These are phyloP conservation scores for Puccinia coronata DNA, from an alignment of 1,284 basidiomycete genomes.

Conservation along the genomic window DNA sequence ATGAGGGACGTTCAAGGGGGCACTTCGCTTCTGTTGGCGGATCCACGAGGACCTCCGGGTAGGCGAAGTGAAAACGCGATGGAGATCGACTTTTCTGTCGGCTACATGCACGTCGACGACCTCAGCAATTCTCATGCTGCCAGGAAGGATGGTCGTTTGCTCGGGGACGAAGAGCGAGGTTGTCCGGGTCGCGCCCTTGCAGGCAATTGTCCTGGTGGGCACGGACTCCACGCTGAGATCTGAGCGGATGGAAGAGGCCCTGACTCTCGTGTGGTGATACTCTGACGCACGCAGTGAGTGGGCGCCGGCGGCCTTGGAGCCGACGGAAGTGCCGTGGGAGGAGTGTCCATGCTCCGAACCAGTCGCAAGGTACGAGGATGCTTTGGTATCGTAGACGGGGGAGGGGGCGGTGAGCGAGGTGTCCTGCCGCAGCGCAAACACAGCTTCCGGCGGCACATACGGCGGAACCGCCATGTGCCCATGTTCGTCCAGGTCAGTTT, in stretches of 20 bases:
- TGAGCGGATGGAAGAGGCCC: neutral
- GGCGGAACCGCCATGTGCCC: conserved; percentile 39
- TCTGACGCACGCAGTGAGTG: neutral
- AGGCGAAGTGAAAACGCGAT: neutral
- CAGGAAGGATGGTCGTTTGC: neutral
- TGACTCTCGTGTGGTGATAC: neutral
- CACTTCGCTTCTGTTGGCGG: neutral
- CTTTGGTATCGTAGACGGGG: neutral
- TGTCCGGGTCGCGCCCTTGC: neutral
- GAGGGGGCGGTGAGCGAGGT: neutral
- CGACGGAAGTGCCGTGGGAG: neutral
- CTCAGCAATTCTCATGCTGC: neutral
- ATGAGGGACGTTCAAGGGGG: neutral
- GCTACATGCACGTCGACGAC: neutral
- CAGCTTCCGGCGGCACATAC: conserved; percentile 41
- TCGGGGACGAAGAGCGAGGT: neutral
- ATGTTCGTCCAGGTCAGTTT: conserved; percentile 56
- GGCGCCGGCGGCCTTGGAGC: neutral
- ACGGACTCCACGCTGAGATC: neutral
- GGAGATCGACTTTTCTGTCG: neutral
- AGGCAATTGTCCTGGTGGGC: neutral
- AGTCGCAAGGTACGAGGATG: neutral
- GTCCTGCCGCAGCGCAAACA: neutral
- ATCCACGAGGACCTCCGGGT: neutral
- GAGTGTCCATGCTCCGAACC: neutral